phyloP scores from a whole-genome alignment of 257 asterid species.

The Solanum chmielewskii region DNA sequence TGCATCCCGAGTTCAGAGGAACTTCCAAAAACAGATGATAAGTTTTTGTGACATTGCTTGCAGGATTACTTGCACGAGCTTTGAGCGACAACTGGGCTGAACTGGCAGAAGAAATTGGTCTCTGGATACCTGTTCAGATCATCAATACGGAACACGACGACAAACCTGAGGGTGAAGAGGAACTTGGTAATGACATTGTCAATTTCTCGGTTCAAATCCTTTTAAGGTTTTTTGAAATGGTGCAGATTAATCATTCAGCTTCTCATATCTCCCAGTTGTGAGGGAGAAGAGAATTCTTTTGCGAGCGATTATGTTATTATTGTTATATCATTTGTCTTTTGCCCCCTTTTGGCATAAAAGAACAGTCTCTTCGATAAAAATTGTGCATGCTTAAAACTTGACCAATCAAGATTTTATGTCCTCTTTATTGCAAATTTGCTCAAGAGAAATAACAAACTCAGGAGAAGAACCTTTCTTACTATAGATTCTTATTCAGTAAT shows the following conservation, averaged over 20 bases:
- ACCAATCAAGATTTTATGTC: not conserved
- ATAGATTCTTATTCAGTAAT: not conserved
- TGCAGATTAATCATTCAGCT: not conserved
- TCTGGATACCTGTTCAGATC: slow-evolving; percentile 68
- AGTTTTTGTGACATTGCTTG: not conserved
- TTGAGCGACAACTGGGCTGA: slow-evolving; percentile 58
- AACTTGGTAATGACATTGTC: slow-evolving; percentile 41
- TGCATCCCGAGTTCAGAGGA: not conserved
- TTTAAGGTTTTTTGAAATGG: not conserved
- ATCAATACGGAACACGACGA: slow-evolving; percentile 64
- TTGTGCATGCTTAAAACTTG: not conserved
- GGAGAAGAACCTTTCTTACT: not conserved
- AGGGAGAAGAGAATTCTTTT: not conserved
- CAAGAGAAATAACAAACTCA: not conserved
- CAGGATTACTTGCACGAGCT: slow-evolving; percentile 45
- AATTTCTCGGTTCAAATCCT: not conserved
- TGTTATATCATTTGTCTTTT: not conserved
- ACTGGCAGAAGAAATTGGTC: slow-evolving; percentile 60
- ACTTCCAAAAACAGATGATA: not conserved
- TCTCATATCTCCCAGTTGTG: not conserved
- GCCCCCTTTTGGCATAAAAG: not conserved
- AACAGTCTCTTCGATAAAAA: not conserved
- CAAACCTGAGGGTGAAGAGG: slow-evolving; percentile 78
- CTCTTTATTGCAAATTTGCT: not conserved
- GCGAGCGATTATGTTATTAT: not conserved